Conservation (phyloP, 1,284 basidiomycete genomes). For the Neolentinus lepideus region DNA sequence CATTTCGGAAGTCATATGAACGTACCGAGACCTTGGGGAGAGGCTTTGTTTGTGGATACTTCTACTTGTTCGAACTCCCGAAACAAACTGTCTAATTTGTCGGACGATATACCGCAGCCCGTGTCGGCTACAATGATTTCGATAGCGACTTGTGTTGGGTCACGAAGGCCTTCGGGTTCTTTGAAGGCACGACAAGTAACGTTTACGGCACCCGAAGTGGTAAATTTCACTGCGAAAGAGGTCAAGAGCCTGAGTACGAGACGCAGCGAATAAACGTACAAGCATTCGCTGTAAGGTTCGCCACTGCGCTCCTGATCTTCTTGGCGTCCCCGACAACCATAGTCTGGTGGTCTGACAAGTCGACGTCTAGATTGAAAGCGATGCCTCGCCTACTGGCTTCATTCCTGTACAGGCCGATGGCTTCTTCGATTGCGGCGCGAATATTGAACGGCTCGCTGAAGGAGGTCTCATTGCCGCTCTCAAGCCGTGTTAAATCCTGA, state of each 20-base stretch:
- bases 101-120: slow-evolving; percentile 68
- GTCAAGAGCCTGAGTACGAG: neutral
- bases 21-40: slow-evolving; percentile 45
- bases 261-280: slow-evolving; percentile 30
- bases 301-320: slow-evolving; percentile 78
- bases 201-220: slow-evolving; percentile 54
- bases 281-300: slow-evolving; percentile 81
- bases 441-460: slow-evolving; percentile 83
- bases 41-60: slow-evolving; percentile 30
- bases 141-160: slow-evolving; percentile 39
- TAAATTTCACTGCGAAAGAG: slow-evolving; percentile 62
- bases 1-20: neutral
- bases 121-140: slow-evolving; percentile 77
- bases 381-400: slow-evolving; percentile 70
- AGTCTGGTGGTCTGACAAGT: slow-evolving; percentile 45
- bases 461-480: slow-evolving; percentile 74
- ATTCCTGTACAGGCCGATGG: slow-evolving; percentile 53
- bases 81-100: slow-evolving; percentile 79
- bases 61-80: slow-evolving; percentile 85
- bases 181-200: slow-evolving; percentile 53
- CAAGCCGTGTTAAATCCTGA: slow-evolving; percentile 76
- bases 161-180: slow-evolving; percentile 45
- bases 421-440: slow-evolving; percentile 60
- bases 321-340: slow-evolving; percentile 65
- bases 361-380: slow-evolving; percentile 45